Conservation (phyloP, 306 rosid species). For the Malus sylvestris region DNA sequence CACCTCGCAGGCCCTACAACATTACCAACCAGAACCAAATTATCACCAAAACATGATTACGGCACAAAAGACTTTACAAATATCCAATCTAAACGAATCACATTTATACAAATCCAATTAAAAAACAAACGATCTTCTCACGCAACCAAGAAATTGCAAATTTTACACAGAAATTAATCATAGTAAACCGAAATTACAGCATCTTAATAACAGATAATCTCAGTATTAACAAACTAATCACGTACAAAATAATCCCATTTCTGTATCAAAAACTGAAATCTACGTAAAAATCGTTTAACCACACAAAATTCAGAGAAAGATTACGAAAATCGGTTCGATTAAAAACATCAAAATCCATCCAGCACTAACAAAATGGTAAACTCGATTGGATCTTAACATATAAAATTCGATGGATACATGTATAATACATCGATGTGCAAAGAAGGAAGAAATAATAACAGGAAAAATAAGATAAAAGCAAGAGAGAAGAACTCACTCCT, state of each 20-base stretch:
- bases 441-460: background rate
- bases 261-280: background rate
- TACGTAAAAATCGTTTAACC: background rate
- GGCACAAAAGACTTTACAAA: background rate
- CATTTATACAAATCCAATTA: too few relatives aligned
- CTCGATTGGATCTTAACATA: background rate
- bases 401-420: background rate
- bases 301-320: background rate
- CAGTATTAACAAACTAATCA: background rate
- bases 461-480: too few relatives aligned
- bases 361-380: background rate
- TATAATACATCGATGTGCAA: conserved; percentile 1
- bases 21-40: background rate
- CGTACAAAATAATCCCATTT: background rate
- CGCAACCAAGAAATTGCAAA: background rate
- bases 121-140: background rate
- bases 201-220: background rate
- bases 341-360: background rate
- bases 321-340: background rate
- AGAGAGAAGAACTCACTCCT: conserved; percentile 35
- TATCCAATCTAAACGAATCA: background rate
- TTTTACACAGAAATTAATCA: background rate
- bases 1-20: conserved; percentile 66
- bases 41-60: background rate
- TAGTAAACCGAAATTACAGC: background rate